A percentile compares a stretch with the other conserved stretches of the same genome.
phyloP scores from a whole-genome alignment of 306 rosid species.

The Glycine soja region DNA sequence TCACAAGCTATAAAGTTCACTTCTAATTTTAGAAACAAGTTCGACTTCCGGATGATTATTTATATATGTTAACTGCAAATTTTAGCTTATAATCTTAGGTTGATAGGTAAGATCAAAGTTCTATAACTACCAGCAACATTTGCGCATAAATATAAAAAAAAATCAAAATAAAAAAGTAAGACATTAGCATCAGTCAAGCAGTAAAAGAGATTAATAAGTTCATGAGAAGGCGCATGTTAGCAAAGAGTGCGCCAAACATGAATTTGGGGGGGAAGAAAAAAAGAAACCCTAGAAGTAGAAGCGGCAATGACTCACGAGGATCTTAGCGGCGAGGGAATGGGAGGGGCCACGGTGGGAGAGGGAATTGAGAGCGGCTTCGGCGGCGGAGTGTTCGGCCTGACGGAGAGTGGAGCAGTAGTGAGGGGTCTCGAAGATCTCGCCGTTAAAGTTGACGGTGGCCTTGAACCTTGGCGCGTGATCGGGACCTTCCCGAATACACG shows the following conservation, averaged over 20 bases:
- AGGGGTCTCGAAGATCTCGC: constrained; percentile 94
- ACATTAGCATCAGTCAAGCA: too few species aligned
- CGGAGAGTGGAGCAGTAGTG: constrained; percentile 89
- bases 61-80: too few species aligned
- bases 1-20: too few species aligned
- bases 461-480: constrained; percentile 99
- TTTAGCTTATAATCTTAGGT: not conserved
- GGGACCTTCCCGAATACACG: constrained; percentile 96
- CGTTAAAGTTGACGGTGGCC: constrained; percentile 94
- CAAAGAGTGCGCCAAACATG: not conserved
- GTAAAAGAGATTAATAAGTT: too few species aligned
- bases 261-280: too few species aligned
- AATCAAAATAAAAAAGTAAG: too few species aligned
- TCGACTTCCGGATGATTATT: too few species aligned
- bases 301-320: constrained; percentile 65
- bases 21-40: not conserved
- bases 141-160: too few species aligned
- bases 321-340: constrained; percentile 89
- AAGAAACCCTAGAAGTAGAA: too few species aligned
- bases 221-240: too few species aligned
- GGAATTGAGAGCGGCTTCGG: constrained; percentile 91
- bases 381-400: constrained; percentile 98
- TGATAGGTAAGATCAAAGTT: not conserved
- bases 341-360: constrained; percentile 92
- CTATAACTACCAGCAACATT: not conserved